phyloP scores from a whole-genome alignment of 2,329 filamentous ascomycete species.

The Pestalotiopsis fici region DNA sequence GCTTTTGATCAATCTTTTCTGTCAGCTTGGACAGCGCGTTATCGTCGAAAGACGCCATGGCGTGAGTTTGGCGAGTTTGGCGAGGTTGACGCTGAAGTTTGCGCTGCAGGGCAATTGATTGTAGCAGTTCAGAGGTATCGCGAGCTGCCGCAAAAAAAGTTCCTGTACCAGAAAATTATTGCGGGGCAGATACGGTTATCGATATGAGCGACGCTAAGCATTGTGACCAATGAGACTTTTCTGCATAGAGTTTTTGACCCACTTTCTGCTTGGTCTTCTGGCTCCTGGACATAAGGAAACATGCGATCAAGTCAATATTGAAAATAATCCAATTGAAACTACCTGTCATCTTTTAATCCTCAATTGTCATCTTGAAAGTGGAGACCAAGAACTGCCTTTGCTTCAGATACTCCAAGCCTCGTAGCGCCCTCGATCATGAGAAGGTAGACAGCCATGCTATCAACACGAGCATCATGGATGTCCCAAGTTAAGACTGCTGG shows the following conservation, averaged over 20 bases:
- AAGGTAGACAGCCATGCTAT: constrained; percentile 8
- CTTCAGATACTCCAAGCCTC: background rate
- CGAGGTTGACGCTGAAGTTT: background rate
- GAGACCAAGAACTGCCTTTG: background rate
- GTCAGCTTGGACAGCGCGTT: constrained; percentile 54
- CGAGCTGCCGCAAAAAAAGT: background rate
- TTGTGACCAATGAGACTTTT: background rate
- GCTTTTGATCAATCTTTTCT: constrained; percentile 55
- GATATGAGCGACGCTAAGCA: background rate
- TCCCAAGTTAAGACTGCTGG: background rate
- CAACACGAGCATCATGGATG: constrained; percentile 6
- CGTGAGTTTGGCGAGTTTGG: background rate
- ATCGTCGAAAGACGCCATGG: constrained; percentile 47
- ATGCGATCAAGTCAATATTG: background rate
- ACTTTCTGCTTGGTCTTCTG: constrained; percentile 1
- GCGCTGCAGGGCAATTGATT: background rate
- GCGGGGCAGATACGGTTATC: constrained; percentile 8
- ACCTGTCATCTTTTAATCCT: background rate
- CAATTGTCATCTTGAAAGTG: too few species aligned
- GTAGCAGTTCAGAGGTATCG: background rate
- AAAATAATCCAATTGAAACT: background rate
- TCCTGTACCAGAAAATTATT: constrained; percentile 5
- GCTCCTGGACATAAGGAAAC: background rate
- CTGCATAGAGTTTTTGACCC: background rate
- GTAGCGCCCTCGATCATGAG: background rate